These are phyloP conservation scores for Podaxis sp. DNA, from an alignment of 768 basidiomycete species.

Conservation along the genomic window DNA sequence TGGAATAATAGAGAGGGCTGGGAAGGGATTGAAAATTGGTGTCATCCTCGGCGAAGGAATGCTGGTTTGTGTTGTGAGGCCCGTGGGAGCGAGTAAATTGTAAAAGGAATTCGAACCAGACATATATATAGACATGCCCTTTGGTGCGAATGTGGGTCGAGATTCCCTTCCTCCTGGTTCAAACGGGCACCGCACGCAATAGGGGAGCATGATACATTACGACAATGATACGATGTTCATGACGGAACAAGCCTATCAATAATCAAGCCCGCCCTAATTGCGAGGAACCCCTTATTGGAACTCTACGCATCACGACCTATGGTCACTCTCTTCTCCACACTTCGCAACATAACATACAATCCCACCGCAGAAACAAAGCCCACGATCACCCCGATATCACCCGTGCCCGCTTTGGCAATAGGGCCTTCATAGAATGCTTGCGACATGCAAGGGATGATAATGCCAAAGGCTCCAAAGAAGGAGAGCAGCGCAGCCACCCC, in stretches of 20 bases:
- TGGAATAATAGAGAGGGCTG: conserved; percentile 25
- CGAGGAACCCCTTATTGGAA: background rate
- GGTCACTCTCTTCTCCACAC: conserved; percentile 27
- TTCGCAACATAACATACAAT: conserved; percentile 46
- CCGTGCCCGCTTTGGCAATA: conserved; percentile 51
- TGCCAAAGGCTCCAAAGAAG: conserved; percentile 43
- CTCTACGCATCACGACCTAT: conserved; percentile 11
- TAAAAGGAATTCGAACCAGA: background rate
- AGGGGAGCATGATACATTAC: no score
- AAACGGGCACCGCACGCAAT: no score
- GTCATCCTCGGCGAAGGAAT: conserved; percentile 30
- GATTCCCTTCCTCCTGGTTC: no score
- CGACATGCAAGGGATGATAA: conserved; percentile 63
- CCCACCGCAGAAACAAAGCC: conserved; percentile 45
- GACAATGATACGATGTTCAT: no score
- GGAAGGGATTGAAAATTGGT: conserved; percentile 28
- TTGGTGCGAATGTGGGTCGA: no score
- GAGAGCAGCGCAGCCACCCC: conserved; percentile 60
- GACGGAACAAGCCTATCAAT: no score
- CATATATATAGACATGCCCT: background rate
- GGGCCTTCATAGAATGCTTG: conserved; percentile 72
- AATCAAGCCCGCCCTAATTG: no score
- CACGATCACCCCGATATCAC: conserved; percentile 69
- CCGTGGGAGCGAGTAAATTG: background rate
- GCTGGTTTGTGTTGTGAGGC: conserved; percentile 26